Evolutionary conservation across 306 rosid genomes (phyloP).

Genomic region (Trifolium subterraneum): DNA sequence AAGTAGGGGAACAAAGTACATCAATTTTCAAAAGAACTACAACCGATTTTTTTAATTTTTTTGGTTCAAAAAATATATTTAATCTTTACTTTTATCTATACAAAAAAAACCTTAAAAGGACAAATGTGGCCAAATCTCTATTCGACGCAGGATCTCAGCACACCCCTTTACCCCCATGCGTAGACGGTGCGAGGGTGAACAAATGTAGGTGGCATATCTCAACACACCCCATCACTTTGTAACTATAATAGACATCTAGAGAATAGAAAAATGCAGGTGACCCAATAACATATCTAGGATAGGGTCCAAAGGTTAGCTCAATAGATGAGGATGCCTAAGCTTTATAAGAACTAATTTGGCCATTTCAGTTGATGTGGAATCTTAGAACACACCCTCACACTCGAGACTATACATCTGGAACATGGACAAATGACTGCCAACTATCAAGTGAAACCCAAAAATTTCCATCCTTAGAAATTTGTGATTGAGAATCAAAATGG

Average conservation of each 20-base stretch:
- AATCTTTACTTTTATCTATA: slow-evolving; percentile 3
- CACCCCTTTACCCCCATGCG: not conserved
- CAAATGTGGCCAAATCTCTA: slow-evolving; percentile 13
- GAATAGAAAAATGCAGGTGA: not conserved
- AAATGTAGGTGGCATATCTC: not conserved
- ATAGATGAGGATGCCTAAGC: not conserved
- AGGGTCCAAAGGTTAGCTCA: not conserved
- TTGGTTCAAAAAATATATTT: not conserved
- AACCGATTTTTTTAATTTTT: not conserved
- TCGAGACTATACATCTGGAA: not conserved
- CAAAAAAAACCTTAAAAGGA: not conserved
- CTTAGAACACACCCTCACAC: slow-evolving; percentile 1
- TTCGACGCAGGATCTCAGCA: not conserved
- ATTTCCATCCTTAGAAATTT: not conserved
- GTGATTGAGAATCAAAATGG: slow-evolving; percentile 27
- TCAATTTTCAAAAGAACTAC: not conserved
- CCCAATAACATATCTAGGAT: not conserved
- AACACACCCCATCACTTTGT: not conserved
- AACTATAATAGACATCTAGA: not conserved
- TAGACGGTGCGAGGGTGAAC: not conserved
- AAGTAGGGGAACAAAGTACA: not conserved
- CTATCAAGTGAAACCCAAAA: slow-evolving; percentile 28
- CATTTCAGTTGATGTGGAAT: not conserved
- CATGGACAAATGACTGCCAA: slow-evolving; percentile 15
- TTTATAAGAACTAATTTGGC: slow-evolving; percentile 7